A percentile compares a stretch with the other conserved stretches of the same genome.
Conservation (phyloP, 208 protist species). For the Phytomonas sp. region DNA sequence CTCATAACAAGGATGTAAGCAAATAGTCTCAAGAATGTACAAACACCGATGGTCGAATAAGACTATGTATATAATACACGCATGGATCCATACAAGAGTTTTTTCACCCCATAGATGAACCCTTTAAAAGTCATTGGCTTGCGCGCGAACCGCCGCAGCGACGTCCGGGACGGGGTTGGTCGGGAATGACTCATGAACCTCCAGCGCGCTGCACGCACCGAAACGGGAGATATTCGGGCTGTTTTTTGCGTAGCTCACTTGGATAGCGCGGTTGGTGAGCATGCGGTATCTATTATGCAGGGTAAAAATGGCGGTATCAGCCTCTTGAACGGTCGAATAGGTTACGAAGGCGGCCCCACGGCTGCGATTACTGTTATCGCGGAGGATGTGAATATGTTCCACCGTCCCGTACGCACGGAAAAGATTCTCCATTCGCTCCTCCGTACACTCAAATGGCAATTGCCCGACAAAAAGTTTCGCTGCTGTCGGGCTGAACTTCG, state of each 20-base stretch:
- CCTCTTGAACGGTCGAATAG: constrained; percentile 69
- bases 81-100: background rate
- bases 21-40: constrained; percentile 15
- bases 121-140: constrained; percentile 25
- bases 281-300: constrained; percentile 86
- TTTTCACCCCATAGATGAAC: background rate
- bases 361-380: constrained; percentile 74
- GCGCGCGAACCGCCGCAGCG: constrained; percentile 24
- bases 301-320: constrained; percentile 82
- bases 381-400: constrained; percentile 82
- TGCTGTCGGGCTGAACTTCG: constrained; percentile 27
- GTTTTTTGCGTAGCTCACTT: constrained; percentile 88
- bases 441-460: constrained; percentile 76
- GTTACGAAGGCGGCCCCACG: constrained; percentile 82
- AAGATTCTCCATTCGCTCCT: constrained; percentile 70
- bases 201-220: constrained; percentile 64
- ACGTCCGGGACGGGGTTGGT: constrained; percentile 81
- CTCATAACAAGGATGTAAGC: constrained; percentile 1
- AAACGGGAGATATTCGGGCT: constrained; percentile 80
- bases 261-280: constrained; percentile 80
- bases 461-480: constrained; percentile 85
- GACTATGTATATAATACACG: constrained; percentile 5
- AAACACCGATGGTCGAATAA: constrained; percentile 9
- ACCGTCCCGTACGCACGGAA: constrained; percentile 83
- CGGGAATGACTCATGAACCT: constrained; percentile 74